Evolutionary conservation across 805 yeast genomes (phyloP).

Genomic region (Pichia nakasei): DNA sequence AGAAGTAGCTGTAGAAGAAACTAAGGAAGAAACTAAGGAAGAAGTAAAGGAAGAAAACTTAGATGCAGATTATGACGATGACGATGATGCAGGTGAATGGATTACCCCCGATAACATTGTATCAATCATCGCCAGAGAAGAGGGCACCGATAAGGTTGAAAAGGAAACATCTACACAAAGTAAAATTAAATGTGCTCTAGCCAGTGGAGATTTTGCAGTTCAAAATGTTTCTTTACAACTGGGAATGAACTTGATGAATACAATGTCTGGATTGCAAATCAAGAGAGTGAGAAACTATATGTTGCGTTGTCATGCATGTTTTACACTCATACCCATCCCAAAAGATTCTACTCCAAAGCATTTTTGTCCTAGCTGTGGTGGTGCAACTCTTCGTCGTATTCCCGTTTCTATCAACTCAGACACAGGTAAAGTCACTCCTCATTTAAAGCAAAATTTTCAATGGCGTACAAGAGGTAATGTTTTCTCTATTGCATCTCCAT

Average conservation of each 20-base stretch:
- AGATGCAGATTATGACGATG: conserved; percentile 45
- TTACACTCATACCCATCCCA: conserved; percentile 69
- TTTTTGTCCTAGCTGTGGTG: conserved; percentile 95
- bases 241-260: conserved; percentile 79
- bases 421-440: conserved; percentile 80
- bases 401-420: conserved; percentile 75
- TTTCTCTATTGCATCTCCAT: conserved; percentile 80
- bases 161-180: neutral
- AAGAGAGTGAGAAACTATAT: conserved; percentile 81
- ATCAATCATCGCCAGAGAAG: conserved; percentile 61
- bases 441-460: conserved; percentile 82
- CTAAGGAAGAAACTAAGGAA: conserved; percentile 10
- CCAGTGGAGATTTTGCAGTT: conserved; percentile 95
- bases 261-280: conserved; percentile 76
- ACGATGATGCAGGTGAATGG: conserved; percentile 84
- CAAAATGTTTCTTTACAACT: conserved; percentile 92
- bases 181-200: conserved; percentile 67
- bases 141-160: conserved; percentile 45
- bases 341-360: conserved; percentile 69
- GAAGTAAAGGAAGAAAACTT: conserved; percentile 9
- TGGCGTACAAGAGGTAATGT: conserved; percentile 88
- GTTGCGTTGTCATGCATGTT: conserved; percentile 97
- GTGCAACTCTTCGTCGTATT: conserved; percentile 80
- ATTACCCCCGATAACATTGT: conserved; percentile 80
- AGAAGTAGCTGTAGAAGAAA: conserved; percentile 3